Conservation (phyloP, 345 rosid species). For the Chamaenerion angustifolium region DNA sequence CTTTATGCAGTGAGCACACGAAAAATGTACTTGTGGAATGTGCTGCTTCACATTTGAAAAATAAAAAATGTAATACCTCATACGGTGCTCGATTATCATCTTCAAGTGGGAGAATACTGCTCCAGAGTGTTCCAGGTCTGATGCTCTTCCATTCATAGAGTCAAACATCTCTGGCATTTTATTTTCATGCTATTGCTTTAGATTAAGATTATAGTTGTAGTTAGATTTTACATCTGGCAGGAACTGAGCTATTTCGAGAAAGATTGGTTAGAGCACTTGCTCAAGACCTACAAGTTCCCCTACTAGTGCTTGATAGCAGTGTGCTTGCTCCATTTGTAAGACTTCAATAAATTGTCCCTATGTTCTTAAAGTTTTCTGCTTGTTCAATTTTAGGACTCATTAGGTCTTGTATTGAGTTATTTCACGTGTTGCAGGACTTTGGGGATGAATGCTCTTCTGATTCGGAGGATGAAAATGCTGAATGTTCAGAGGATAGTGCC, state of each 20-base stretch:
- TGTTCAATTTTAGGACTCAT: neutral
- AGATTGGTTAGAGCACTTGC: slow-evolving; percentile 90
- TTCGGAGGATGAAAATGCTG: slow-evolving; percentile 52
- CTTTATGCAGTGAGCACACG: slow-evolving; percentile 47
- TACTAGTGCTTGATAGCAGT: slow-evolving; percentile 82
- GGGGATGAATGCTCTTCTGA: slow-evolving; percentile 60
- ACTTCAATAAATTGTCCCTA: neutral
- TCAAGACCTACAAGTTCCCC: slow-evolving; percentile 63
- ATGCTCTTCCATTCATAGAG: too few relatives aligned
- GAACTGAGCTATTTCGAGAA: slow-evolving; percentile 89
- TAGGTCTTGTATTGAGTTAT: slow-evolving; percentile 2
- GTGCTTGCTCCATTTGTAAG: slow-evolving; percentile 94
- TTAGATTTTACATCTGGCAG: slow-evolving; percentile 16
- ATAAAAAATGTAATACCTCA: slow-evolving; percentile 32
- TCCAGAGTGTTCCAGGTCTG: slow-evolving; percentile 82
- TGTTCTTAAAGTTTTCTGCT: slow-evolving; percentile 4
- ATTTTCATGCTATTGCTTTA: slow-evolving; percentile 4
- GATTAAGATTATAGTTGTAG: too few relatives aligned
- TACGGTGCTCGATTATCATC: slow-evolving; percentile 73
- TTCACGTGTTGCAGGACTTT: slow-evolving; percentile 43
- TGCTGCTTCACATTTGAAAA: slow-evolving; percentile 68
- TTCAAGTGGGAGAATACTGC: slow-evolving; percentile 83
- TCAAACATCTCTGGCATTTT: too few relatives aligned
- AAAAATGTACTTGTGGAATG: slow-evolving; percentile 80
- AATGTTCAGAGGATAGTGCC: slow-evolving; percentile 48